A percentile compares a stretch with the other conserved stretches of the same genome.
Evolutionary conservation across 495 filamentous ascomycete species (phyloP).

Genomic region (Cercophora samala): DNA sequence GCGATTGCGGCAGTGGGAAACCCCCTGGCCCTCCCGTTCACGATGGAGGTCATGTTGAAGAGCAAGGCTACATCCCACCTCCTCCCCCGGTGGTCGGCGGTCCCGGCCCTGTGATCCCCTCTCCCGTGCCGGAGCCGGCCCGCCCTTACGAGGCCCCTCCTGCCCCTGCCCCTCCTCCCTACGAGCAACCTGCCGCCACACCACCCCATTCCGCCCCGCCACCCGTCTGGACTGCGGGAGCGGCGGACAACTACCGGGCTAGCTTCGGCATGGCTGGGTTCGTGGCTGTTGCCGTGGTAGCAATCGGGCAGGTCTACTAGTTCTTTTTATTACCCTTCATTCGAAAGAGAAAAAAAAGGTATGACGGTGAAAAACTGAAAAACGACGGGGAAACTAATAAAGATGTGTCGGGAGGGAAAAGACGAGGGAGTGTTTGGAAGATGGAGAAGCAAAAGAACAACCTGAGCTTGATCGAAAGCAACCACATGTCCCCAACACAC

Average conservation of each 20-base stretch:
- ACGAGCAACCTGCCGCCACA: not conserved
- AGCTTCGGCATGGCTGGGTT: not conserved
- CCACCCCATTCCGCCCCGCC: not conserved
- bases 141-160: not conserved
- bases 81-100: not conserved
- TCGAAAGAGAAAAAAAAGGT: not conserved
- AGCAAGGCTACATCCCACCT: not conserved
- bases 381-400: too few relatives aligned
- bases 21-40: not conserved
- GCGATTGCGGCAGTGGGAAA: not conserved
- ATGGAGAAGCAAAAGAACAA: not conserved
- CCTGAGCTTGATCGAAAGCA: slow-evolving; percentile 4
- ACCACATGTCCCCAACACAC: not conserved
- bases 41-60: not conserved
- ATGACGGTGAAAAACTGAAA: not conserved
- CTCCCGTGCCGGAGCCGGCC: not conserved
- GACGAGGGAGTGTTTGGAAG: not conserved
- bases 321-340: too few relatives aligned
- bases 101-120: not conserved
- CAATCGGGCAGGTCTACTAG: not conserved
- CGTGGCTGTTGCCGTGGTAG: not conserved
- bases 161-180: not conserved
- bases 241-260: not conserved
- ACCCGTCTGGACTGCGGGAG: not conserved
- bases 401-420: not conserved